These are phyloP conservation scores for Cyclotella cryptica DNA, from an alignment of 108 stramenopile species.

Conservation along the genomic window DNA sequence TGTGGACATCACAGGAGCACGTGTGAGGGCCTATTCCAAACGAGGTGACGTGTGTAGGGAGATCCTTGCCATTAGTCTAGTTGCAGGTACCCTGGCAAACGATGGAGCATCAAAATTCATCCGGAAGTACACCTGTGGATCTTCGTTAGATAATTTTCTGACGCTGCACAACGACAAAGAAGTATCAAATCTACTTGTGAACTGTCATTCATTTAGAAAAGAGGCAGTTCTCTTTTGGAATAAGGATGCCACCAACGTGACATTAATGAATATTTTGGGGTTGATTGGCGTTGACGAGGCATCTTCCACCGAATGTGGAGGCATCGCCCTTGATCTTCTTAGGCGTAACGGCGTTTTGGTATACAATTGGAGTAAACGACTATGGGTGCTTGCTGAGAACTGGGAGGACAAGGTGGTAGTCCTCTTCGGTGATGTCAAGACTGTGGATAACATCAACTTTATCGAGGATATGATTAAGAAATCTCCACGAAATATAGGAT, in stretches of 20 bases:
- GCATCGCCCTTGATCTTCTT: not conserved
- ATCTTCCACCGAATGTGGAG: not conserved
- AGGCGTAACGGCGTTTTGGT: not conserved
- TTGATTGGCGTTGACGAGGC: slow-evolving; percentile 19
- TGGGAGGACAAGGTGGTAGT: not conserved
- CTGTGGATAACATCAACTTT: slow-evolving; percentile 1
- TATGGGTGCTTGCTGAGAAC: not conserved
- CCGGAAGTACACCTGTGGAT: no score
- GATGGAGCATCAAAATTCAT: no score
- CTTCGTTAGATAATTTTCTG: no score
- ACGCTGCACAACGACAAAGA: no score
- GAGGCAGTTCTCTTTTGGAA: slow-evolving; percentile 14
- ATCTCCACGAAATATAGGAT: not conserved
- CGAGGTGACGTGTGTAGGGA: not conserved
- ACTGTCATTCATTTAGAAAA: not conserved
- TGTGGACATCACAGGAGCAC: not conserved
- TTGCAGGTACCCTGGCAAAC: no score
- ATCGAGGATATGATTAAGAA: not conserved
- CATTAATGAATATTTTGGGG: not conserved
- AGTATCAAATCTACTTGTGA: not conserved
- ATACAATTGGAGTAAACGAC: not conserved
- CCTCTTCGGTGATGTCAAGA: slow-evolving; percentile 12
- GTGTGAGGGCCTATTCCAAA: not conserved
- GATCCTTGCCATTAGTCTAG: no score
- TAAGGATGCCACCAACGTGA: not conserved